A percentile compares a stretch with the other conserved stretches of the same genome.
Conservation (phyloP, 805 yeast species). For the Sporopachydermia quercuum region DNA sequence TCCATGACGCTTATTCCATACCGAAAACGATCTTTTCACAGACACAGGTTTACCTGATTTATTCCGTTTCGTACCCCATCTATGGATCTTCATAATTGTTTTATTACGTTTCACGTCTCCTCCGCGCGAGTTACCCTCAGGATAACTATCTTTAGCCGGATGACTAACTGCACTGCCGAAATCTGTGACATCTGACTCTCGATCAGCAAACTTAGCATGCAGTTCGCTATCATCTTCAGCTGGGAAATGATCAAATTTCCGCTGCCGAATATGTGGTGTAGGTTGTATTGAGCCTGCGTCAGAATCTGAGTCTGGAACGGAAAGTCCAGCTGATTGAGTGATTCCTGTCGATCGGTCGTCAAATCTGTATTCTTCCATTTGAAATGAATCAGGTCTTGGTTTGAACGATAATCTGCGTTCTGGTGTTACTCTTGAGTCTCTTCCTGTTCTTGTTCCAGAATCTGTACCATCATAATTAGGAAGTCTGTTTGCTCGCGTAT, state of each 20-base stretch:
- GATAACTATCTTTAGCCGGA: no score
- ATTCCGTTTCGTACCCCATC: constrained; percentile 87
- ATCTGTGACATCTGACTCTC: neutral
- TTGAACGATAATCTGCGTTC: neutral
- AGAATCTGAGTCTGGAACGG: no score
- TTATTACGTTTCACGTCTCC: constrained; percentile 19
- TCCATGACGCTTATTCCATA: neutral
- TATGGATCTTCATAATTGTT: constrained; percentile 52
- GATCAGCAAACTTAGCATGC: no score
- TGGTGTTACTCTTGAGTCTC: neutral
- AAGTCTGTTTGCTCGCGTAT: neutral
- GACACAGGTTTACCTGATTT: constrained; percentile 50
- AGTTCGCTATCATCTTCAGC: no score
- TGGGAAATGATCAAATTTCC: no score
- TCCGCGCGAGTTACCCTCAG: neutral
- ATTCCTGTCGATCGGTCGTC: neutral
- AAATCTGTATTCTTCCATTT: constrained; percentile 1
- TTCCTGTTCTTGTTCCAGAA: no score
- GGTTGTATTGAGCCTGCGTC: no score
- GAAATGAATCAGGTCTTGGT: neutral
- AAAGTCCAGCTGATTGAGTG: no score
- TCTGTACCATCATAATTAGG: no score
- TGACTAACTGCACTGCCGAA: neutral
- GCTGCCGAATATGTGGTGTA: no score
- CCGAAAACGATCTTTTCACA: neutral